Conservation (phyloP, 345 rosid species). For the Trapa incisa region DNA sequence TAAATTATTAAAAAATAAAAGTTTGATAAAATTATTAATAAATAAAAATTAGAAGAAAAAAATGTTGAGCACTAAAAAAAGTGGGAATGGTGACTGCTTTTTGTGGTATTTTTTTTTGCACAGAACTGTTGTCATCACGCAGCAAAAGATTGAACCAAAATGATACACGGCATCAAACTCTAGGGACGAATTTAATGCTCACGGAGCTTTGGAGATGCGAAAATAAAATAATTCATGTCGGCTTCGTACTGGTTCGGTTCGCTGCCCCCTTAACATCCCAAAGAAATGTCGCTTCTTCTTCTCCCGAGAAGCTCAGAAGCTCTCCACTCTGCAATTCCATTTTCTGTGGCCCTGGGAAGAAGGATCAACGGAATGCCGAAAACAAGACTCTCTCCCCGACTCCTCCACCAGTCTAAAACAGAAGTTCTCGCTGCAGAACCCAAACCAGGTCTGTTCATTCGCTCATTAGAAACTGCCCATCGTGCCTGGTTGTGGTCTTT, state of each 20-base stretch:
- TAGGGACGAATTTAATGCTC: too few relatives aligned
- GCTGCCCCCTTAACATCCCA: neutral
- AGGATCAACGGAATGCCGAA: conserved; percentile 16
- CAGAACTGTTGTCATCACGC: too few relatives aligned
- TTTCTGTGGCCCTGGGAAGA: neutral
- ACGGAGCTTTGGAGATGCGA: neutral
- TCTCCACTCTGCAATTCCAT: neutral
- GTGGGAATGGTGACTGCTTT: too few relatives aligned
- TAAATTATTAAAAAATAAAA: too few relatives aligned
- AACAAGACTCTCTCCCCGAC: conserved; percentile 17
- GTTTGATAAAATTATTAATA: too few relatives aligned
- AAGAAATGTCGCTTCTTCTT: neutral
- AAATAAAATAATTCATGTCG: neutral
- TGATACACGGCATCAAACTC: too few relatives aligned
- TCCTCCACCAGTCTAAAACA: conserved; percentile 2
- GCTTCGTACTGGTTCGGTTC: neutral
- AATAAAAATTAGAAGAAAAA: too few relatives aligned
- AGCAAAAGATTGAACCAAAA: too few relatives aligned
- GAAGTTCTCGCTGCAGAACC: conserved; percentile 12
- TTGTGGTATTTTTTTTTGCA: too few relatives aligned
- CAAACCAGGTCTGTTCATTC: conserved; percentile 20
- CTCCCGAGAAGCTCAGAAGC: neutral
- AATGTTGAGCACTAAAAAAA: too few relatives aligned
- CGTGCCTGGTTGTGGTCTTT: neutral
- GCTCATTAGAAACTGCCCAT: neutral